phyloP scores from a whole-genome alignment of 169 alveolate species.

The Eimeria tenella region DNA sequence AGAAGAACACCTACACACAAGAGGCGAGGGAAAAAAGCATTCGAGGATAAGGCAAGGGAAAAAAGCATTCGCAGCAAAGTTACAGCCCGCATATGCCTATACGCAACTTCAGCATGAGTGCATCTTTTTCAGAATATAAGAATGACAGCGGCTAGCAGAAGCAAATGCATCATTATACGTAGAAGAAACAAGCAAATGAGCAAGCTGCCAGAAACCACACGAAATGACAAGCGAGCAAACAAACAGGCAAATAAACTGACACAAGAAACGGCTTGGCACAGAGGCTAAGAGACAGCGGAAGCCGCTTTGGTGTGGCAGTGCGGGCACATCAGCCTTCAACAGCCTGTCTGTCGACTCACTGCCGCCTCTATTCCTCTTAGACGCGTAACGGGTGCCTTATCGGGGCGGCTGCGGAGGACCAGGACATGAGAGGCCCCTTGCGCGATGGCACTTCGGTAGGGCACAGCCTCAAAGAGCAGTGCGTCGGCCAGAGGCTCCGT shows the following conservation, averaged over 20 bases:
- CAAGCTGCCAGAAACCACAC: background rate
- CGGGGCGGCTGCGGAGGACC: constrained; percentile 78
- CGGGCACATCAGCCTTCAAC: no score
- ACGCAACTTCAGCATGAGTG: no score
- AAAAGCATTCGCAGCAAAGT: no score
- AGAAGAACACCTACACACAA: no score
- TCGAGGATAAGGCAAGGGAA: no score
- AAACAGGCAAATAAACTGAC: background rate
- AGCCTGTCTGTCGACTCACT: background rate
- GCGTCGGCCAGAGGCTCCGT: constrained; percentile 82
- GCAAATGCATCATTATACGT: background rate
- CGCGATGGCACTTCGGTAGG: constrained; percentile 74
- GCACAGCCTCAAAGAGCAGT: constrained; percentile 79
- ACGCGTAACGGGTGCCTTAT: constrained; percentile 56
- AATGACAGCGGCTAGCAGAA: background rate
- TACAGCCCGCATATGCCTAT: no score
- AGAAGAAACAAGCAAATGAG: background rate
- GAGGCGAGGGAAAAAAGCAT: background rate
- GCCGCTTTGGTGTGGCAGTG: no score
- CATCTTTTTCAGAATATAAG: no score
- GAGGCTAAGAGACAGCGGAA: background rate
- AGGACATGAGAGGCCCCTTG: constrained; percentile 62
- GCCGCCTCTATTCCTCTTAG: constrained; percentile 72
- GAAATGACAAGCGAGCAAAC: background rate
- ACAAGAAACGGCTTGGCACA: background rate